Base-by-base conservation (phyloP, 768 basidiomycete species). In the Rubroboletus satanas region DNA sequence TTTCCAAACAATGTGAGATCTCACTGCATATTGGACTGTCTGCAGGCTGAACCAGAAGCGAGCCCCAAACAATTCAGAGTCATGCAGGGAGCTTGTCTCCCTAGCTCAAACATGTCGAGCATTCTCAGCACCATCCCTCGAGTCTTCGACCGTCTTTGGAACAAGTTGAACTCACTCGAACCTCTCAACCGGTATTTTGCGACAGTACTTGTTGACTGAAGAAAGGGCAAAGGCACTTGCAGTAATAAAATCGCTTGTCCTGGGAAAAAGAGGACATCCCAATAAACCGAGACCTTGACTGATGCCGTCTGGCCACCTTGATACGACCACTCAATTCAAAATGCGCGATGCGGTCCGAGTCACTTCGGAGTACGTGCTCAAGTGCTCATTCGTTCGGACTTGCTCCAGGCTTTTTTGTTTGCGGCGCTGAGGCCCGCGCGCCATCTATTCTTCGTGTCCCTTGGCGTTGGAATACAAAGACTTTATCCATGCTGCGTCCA, bases 81-180 rank as follows among this genome's bases (percentile, higher is more conserved):
- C 48, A 3, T n/a, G 48, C 12, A 11, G 5, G n/a, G 28, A 17
- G 21, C n/a, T 29, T 12, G n/a, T 18, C 26, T 49, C 48, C 2
- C 26, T 56, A 5, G 56, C 56, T 23, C 35, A 6, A 5, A 51
- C 57, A 3, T 58, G 56, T 28, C 35, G 44, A 21, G 39, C 44
- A 9, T 46, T 58, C 38, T 46, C 39, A n/a, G 33, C 46, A n/a
- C 39, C 44, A 11, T 45, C 38, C 39, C 56, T n/a, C n/a, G n/a
- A n/a, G n/a, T n/a, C n/a, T n/a, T 58, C 7, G 35, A 58, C 32
- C 56, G 35, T 43, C 39, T 51, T 7, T 51, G 49, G 57, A 23
- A 55, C 15, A n/a, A 14, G 9, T 11, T 58, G 26, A 37, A 41
- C 35, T 58, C 49, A 0, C 49, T 57, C 44, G 10, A 37, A 4